A percentile compares a stretch with the other conserved stretches of the same genome.
Evolutionary conservation across 2,329 filamentous ascomycete genomes (phyloP).

Genomic region (Eutypa lata): DNA sequence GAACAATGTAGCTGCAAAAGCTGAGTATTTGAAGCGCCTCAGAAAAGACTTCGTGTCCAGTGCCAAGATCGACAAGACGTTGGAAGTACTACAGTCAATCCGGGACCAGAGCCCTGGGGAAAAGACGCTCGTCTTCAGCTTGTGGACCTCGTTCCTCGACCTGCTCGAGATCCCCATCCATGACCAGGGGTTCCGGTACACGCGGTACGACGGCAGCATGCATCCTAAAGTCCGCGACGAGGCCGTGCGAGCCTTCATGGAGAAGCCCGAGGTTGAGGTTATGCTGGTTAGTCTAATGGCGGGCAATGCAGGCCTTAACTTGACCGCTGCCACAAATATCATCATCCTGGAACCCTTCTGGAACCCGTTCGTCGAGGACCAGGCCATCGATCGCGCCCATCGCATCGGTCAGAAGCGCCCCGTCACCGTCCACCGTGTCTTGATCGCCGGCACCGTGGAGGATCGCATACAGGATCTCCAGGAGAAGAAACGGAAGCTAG

Average conservation of each 20-base stretch:
- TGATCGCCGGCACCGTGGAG: constrained; percentile 67
- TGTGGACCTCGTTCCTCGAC: constrained; percentile 33
- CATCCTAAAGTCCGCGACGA: constrained; percentile 14
- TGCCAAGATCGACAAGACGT: constrained; percentile 27
- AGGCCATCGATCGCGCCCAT: constrained; percentile 75
- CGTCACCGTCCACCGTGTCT: constrained; percentile 65
- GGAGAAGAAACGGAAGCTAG: constrained; percentile 64
- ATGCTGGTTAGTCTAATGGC: constrained; percentile 74
- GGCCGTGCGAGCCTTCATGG: constrained; percentile 25
- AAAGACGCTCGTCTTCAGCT: constrained; percentile 30
- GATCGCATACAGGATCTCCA: constrained; percentile 69
- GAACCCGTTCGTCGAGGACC: constrained; percentile 75
- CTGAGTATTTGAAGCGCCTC: constrained; percentile 21
- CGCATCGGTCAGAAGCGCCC: constrained; percentile 66
- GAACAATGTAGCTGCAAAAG: constrained; percentile 20
- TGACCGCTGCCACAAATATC: constrained; percentile 67
- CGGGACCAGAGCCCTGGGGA: constrained; percentile 19
- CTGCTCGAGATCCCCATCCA: constrained; percentile 29
- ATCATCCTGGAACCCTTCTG: constrained; percentile 76
- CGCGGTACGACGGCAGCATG: constrained; percentile 31
- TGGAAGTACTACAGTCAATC: constrained; percentile 25
- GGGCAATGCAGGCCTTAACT: constrained; percentile 71
- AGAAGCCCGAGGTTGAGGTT: constrained; percentile 32
- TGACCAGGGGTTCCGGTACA: constrained; percentile 21
- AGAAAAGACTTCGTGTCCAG: constrained; percentile 26